Percentiles rank a stretch among this genome's conserved stretches.
These are phyloP conservation scores for Aspergillus candidus DNA, from an alignment of 2,329 filamentous ascomycete species.

Conservation along the genomic window DNA sequence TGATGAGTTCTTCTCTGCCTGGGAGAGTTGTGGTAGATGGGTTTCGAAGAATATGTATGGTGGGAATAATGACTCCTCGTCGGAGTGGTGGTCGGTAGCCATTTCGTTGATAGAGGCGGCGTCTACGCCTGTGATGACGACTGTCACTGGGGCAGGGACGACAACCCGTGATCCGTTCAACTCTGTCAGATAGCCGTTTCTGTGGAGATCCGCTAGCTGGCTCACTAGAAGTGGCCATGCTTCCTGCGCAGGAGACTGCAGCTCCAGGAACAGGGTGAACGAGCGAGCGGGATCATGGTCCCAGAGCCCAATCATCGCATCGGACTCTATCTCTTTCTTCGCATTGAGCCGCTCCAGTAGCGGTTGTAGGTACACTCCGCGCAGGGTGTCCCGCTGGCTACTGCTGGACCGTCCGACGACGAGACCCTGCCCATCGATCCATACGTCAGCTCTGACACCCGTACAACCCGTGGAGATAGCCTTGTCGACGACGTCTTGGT, in stretches of 20 bases:
- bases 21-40: too few relatives aligned
- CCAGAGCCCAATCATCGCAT: slow-evolving; percentile 5
- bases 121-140: slow-evolving; percentile 17
- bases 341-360: slow-evolving; percentile 15
- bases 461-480: slow-evolving; percentile 21
- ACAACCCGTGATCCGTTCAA: slow-evolving; percentile 15
- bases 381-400: slow-evolving; percentile 13
- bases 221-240: slow-evolving; percentile 16
- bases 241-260: slow-evolving; percentile 12
- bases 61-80: neutral
- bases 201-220: slow-evolving; percentile 15
- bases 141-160: slow-evolving; percentile 15
- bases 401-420: slow-evolving; percentile 15
- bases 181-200: slow-evolving; percentile 20
- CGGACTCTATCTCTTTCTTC: slow-evolving; percentile 3
- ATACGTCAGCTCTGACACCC: slow-evolving; percentile 21
- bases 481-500: slow-evolving; percentile 15
- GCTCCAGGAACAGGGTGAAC: slow-evolving; percentile 22
- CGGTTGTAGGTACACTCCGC: slow-evolving; percentile 17
- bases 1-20: too few relatives aligned
- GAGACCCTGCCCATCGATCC: slow-evolving; percentile 19
- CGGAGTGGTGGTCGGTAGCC: neutral
- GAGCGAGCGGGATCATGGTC: slow-evolving; percentile 7
- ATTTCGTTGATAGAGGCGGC: neutral
- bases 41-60: slow-evolving; percentile 10